Percentiles rank a stretch among this genome's conserved stretches.
phyloP scores from a whole-genome alignment of 2,329 filamentous ascomycete genomes.

The Lachnellula arida region DNA sequence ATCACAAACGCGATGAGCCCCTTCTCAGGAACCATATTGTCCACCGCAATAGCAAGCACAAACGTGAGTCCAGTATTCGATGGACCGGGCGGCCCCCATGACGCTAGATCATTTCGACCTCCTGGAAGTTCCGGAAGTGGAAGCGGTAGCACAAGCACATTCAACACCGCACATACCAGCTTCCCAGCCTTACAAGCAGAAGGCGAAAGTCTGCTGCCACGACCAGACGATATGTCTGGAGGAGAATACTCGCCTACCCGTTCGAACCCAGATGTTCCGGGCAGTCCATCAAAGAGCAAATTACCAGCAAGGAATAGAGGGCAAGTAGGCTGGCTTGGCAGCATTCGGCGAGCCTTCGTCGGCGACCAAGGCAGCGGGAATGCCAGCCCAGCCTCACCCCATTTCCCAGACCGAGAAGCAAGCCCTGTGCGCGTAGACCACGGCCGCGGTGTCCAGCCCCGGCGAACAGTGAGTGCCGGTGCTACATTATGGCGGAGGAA shows the following conservation, averaged over 20 bases:
- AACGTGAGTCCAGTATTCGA: conserved; percentile 20
- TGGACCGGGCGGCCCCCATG: conserved; percentile 1
- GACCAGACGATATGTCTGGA: conserved; percentile 15
- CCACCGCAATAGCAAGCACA: conserved; percentile 16
- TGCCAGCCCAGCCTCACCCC: background rate
- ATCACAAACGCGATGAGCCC: conserved; percentile 26
- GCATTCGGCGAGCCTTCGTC: conserved; percentile 43
- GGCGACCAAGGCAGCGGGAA: background rate
- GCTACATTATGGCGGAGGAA: conserved; percentile 44
- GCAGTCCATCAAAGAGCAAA: conserved; percentile 55
- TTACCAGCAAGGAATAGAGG: conserved; percentile 25
- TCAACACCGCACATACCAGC: conserved; percentile 29
- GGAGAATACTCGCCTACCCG: conserved; percentile 19
- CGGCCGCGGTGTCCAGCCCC: conserved; percentile 27
- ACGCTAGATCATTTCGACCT: conserved; percentile 4
- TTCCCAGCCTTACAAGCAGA: conserved; percentile 28
- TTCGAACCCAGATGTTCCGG: conserved; percentile 30
- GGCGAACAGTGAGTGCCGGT: conserved; percentile 44
- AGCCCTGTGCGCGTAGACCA: conserved; percentile 24
- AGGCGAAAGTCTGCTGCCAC: conserved; percentile 27
- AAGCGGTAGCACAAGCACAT: conserved; percentile 14
- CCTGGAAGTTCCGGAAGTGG: conserved; percentile 24
- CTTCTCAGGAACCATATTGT: conserved; percentile 18
- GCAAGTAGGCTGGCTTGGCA: conserved; percentile 55
- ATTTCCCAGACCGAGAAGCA: conserved; percentile 8